phyloP scores from a whole-genome alignment of 139 green algal genomes.

The Chlamydomonas sp. region DNA sequence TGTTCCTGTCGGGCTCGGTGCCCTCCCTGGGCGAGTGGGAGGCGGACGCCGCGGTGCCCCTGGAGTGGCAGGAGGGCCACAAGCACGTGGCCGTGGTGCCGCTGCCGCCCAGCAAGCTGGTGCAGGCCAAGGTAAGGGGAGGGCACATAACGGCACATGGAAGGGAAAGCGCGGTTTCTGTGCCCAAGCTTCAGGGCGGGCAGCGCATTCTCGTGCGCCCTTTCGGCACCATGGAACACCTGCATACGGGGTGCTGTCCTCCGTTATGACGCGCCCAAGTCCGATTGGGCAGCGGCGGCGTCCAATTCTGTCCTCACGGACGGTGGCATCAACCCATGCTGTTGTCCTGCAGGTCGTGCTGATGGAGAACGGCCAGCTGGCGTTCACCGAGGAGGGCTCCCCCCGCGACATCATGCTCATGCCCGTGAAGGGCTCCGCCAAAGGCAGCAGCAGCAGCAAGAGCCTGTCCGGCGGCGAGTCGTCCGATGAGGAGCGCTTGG shows the following conservation, averaged over 20 bases:
- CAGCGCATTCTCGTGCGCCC: too few species aligned
- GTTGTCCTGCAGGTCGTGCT: constrained; percentile 10
- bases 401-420: constrained; percentile 30
- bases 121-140: constrained; percentile 17
- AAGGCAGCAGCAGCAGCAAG: not conserved
- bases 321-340: not conserved
- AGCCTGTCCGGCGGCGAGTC: not conserved
- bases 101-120: not conserved
- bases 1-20: constrained; percentile 12
- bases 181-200: too few species aligned
- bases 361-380: constrained; percentile 16
- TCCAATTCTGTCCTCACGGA: not conserved
- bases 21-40: constrained; percentile 29
- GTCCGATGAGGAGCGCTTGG: not conserved
- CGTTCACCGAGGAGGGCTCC: constrained; percentile 3
- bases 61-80: constrained; percentile 31
- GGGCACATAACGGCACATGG: too few species aligned
- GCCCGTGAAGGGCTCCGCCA: not conserved
- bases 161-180: too few species aligned
- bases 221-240: not conserved
- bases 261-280: not conserved
- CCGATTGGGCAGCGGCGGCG: not conserved
- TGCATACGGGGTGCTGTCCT: not conserved
- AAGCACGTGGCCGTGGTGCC: not conserved
- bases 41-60: not conserved